Evolutionary conservation across 352 stramenopile species (phyloP).

Genomic region (Phytopythium mirpurense): DNA sequence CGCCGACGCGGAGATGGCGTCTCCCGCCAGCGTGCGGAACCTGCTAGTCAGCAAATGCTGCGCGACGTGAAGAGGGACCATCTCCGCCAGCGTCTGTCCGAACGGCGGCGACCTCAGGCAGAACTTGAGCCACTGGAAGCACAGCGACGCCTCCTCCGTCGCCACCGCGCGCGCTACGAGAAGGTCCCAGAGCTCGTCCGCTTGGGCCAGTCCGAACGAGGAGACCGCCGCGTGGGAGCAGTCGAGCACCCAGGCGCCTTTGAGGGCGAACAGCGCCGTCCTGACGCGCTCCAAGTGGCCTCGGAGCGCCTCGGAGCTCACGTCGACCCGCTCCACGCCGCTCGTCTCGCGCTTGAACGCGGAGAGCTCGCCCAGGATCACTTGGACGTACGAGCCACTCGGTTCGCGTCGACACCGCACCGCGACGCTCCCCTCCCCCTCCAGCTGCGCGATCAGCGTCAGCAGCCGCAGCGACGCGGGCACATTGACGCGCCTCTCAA

Average conservation of each 20-base stretch:
- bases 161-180: conserved; percentile 28
- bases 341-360: conserved; percentile 20
- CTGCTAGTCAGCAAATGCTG: conserved; percentile 32
- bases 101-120: conserved; percentile 36
- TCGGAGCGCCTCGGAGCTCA: conserved; percentile 9
- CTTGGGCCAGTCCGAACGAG: conserved; percentile 12
- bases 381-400: conserved; percentile 8
- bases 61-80: conserved; percentile 23
- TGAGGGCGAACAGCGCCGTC: conserved; percentile 49
- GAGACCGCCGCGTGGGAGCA: neutral
- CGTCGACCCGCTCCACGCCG: conserved; percentile 1
- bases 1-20: conserved; percentile 35
- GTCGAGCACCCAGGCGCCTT: conserved; percentile 48
- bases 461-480: conserved; percentile 28
- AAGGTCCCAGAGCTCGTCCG: conserved; percentile 40
- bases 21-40: conserved; percentile 29
- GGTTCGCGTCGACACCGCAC: neutral
- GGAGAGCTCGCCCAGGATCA: conserved; percentile 20
- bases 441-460: conserved; percentile 25
- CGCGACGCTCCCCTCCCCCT: conserved; percentile 14
- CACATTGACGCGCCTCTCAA: conserved; percentile 13
- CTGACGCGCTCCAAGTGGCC: conserved; percentile 30
- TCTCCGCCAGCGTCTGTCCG: neutral
- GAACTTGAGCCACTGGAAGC: conserved; percentile 73
- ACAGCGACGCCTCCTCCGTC: conserved; percentile 48